phyloP scores from a whole-genome alignment of 2,329 filamentous ascomycete species.

The Sporothrix variecibatus region DNA sequence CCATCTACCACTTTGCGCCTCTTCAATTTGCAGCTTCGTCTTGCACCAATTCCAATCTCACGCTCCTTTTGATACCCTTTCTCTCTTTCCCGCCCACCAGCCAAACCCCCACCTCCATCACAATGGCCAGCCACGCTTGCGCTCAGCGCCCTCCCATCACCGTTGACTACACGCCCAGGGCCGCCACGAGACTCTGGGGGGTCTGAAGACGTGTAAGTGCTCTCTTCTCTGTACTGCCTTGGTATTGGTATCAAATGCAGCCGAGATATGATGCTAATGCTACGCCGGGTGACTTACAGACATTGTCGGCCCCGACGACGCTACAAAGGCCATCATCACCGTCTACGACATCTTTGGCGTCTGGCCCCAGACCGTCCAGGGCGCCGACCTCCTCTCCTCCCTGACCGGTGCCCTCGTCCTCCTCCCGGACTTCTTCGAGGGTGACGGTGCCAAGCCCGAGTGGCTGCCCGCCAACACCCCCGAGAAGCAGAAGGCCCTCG shows the following conservation, averaged over 20 bases:
- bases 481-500: constrained; percentile 42
- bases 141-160: constrained; percentile 42
- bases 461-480: constrained; percentile 46
- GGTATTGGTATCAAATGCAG: neutral
- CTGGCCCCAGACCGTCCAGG: constrained; percentile 49
- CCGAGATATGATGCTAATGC: neutral
- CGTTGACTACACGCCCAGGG: constrained; percentile 46
- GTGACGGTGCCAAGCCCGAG: constrained; percentile 37
- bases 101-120: neutral
- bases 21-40: neutral
- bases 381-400: constrained; percentile 48
- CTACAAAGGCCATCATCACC: constrained; percentile 45
- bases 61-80: neutral
- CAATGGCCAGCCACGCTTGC: constrained; percentile 37
- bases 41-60: neutral
- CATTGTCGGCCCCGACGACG: constrained; percentile 39
- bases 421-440: constrained; percentile 45
- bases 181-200: constrained; percentile 43
- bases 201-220: constrained; percentile 46
- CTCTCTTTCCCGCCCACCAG: neutral
- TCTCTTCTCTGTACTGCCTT: neutral
- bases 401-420: constrained; percentile 44
- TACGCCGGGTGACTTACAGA: constrained; percentile 35
- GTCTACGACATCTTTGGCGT: constrained; percentile 54
- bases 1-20: neutral